Conservation (phyloP, 148 eudicot species). For the Nyssa sinensis region DNA sequence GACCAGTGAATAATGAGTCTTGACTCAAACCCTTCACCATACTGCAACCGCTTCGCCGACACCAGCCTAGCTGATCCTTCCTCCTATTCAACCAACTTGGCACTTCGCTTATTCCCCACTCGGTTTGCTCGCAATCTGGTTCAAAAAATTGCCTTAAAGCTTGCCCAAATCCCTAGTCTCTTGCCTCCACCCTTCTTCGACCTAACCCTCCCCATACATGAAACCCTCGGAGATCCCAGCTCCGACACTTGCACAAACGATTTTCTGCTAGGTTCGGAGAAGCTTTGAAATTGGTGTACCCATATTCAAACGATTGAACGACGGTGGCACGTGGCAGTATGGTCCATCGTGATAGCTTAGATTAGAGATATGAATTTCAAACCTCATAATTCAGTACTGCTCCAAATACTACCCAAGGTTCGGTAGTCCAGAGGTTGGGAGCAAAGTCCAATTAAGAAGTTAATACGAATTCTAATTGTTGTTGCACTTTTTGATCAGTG, state of each 20-base stretch:
- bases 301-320: too few relatives aligned
- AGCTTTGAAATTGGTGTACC: constrained; percentile 7
- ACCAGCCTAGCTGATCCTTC: neutral
- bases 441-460: too few relatives aligned
- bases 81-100: neutral
- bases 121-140: neutral
- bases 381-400: too few relatives aligned
- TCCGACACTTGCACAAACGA: neutral
- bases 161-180: neutral
- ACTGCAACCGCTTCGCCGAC: neutral
- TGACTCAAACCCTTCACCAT: constrained; percentile 1
- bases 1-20: too few relatives aligned
- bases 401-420: too few relatives aligned
- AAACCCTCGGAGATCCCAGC: constrained; percentile 11
- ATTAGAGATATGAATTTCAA: too few relatives aligned
- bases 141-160: neutral
- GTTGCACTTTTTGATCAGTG: too few relatives aligned
- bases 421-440: too few relatives aligned
- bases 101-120: neutral
- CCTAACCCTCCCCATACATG: constrained; percentile 10
- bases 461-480: too few relatives aligned
- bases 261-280: neutral
- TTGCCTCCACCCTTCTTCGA: constrained; percentile 1
- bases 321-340: too few relatives aligned
- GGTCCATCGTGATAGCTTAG: too few relatives aligned